Percentiles rank a stretch among this genome's conserved stretches.
Evolutionary conservation across 1,284 basidiomycete genomes (phyloP).

Genomic region (Trametes polyzona): DNA sequence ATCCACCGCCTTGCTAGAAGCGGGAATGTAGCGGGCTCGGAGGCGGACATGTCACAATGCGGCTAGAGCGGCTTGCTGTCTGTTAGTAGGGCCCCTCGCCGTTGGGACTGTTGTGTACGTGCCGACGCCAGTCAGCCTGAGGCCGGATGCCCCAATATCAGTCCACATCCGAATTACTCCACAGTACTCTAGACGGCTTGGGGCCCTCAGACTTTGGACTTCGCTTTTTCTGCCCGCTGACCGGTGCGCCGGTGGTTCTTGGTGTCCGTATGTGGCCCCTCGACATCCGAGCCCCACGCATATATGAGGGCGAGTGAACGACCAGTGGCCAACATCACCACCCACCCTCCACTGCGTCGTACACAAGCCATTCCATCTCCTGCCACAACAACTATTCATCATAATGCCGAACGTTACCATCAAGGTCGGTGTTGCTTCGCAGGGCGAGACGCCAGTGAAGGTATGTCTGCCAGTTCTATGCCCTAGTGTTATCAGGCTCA

Average conservation of each 20-base stretch:
- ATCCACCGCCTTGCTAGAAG: too few relatives aligned
- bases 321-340: neutral
- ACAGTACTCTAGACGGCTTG: neutral
- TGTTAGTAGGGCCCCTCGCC: too few relatives aligned
- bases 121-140: neutral
- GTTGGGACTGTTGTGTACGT: too few relatives aligned
- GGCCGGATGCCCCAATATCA: neutral
- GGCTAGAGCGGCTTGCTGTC: too few relatives aligned
- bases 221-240: neutral
- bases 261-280: too few relatives aligned
- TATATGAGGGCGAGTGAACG: neutral
- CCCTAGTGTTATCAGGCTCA: neutral
- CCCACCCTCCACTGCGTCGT: neutral
- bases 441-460: neutral
- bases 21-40: too few relatives aligned
- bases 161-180: slow-evolving; percentile 6
- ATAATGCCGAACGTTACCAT: neutral
- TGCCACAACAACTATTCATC: neutral
- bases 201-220: neutral
- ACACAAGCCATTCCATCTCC: neutral
- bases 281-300: neutral
- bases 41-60: too few relatives aligned
- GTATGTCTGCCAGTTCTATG: neutral
- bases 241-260: too few relatives aligned
- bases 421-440: neutral